A percentile compares a stretch with the other conserved stretches of the same genome.
Evolutionary conservation across 352 stramenopile species (phyloP).

Genomic region (Elongisporangium senticosum): DNA sequence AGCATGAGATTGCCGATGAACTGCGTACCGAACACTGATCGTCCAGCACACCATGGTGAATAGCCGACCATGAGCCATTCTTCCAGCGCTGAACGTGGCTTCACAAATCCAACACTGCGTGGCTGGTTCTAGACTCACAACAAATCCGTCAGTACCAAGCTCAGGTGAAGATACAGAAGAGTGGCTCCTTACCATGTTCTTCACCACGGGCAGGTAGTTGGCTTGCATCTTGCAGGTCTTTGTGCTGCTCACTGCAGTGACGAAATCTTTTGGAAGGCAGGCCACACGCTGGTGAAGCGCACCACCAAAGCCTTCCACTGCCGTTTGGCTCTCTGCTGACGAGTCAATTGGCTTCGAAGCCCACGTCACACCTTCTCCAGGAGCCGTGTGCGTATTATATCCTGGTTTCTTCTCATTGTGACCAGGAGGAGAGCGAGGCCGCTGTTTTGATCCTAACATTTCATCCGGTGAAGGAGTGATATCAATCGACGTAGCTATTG

Average conservation of each 20-base stretch:
- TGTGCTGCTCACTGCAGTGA: constrained; percentile 52
- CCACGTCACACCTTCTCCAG: constrained; percentile 57
- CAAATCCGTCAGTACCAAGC: background rate
- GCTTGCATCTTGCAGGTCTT: constrained; percentile 77
- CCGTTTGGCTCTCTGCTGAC: constrained; percentile 51
- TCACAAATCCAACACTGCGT: constrained; percentile 82
- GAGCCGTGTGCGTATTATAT: constrained; percentile 47
- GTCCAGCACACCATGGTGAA: constrained; percentile 87
- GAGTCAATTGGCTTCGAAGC: constrained; percentile 44
- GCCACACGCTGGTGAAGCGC: constrained; percentile 60
- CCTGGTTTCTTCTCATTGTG: constrained; percentile 47
- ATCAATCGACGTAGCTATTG: constrained; percentile 33
- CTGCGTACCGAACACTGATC: constrained; percentile 49
- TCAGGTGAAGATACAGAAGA: background rate
- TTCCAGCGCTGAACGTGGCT: constrained; percentile 71
- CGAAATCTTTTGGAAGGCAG: constrained; percentile 61
- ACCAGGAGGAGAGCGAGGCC: constrained; percentile 12
- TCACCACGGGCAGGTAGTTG: constrained; percentile 70
- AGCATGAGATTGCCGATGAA: constrained; percentile 64
- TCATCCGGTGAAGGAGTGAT: constrained; percentile 56
- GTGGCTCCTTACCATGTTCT: constrained; percentile 45
- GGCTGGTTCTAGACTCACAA: constrained; percentile 60
- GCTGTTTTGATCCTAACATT: constrained; percentile 8
- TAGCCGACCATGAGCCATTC: constrained; percentile 90
- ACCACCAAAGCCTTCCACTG: constrained; percentile 52